Evolutionary conservation across 352 stramenopile genomes (phyloP), one percentile per base, ranked within the genome.

Genomic region (Phytophthora uliginosa): DNA sequence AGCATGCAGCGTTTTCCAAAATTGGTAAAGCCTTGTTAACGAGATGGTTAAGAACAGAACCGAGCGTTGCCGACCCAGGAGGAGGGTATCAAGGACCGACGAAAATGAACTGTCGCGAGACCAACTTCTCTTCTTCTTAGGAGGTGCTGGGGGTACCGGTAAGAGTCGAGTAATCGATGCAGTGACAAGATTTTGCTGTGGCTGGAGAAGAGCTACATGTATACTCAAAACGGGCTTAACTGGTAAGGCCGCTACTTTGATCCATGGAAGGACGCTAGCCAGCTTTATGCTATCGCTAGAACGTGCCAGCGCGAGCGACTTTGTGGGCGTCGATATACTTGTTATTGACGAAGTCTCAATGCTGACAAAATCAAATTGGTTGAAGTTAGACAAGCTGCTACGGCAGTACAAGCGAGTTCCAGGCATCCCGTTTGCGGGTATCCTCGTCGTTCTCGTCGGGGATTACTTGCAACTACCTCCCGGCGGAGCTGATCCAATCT

Each of bases 311-410:
- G 1, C 48, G 12, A 12, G 2, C 9, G 33, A 66, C 31, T 59
- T 59, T 40, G 2, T 61, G 40, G 34, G 36, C 7, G 50, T 62
- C 47, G 61, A 61, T 20, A 61, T 69, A 12, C 9, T 69, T 15
- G 38, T 69, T 22, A 61, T 69, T 3, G 61, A 69, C 7, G 61
- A 62, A 55, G 24, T 69, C 3, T 69, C 51, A 4, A 69, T 55
- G 52, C 2, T 69, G 36, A 69, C 51, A 26, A 61, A 61, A 61
- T 3, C 26, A 3, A 20, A 61, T 8, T 57, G 51, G 61, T 18
- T 61, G 1, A 47, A 69, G 13, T n/a, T 69, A 9, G 61, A 61
- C 17, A 69, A 22, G 33, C 7, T 68, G 2, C 61, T 68, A 1
- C 20, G 61, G 1, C 8, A 9, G n/a, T 61, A 61, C 5, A 69